phyloP scores from a whole-genome alignment of 306 rosid genomes.

The Castanospermum australe region DNA sequence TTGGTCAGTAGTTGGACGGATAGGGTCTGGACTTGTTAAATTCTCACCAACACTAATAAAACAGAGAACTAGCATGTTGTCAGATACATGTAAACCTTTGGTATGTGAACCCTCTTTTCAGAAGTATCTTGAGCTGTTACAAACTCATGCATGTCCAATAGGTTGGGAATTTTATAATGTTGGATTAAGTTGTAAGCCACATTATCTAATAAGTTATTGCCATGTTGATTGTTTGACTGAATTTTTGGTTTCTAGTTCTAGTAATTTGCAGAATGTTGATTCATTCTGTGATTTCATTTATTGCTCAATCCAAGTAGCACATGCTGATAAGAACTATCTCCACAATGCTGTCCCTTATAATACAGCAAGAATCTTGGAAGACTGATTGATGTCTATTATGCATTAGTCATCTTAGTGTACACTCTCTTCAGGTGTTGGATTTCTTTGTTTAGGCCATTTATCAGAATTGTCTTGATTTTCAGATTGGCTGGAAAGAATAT shows the following conservation, averaged over 20 bases:
- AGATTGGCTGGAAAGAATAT: conserved; percentile 85
- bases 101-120: neutral
- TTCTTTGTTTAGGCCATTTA: conserved; percentile 9
- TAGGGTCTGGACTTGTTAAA: neutral
- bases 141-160: neutral
- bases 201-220: neutral
- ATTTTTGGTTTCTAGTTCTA: neutral
- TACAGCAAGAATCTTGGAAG: neutral
- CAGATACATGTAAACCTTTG: neutral
- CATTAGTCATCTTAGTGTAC: neutral
- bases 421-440: conserved; percentile 5
- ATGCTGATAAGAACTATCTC: neutral
- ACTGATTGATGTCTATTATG: conserved; percentile 1
- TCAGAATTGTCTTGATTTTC: conserved; percentile 36
- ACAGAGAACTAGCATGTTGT: neutral
- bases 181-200: neutral
- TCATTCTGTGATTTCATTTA: neutral
- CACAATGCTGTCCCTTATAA: neutral
- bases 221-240: neutral
- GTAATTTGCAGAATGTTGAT: neutral
- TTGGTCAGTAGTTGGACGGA: neutral
- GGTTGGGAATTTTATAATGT: neutral
- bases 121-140: neutral
- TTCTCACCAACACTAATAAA: neutral
- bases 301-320: neutral